A percentile compares a stretch with the other conserved stretches of the same genome.
These are phyloP conservation scores for Phytophthora pini DNA, from an alignment of 352 stramenopile species.

Conservation along the genomic window DNA sequence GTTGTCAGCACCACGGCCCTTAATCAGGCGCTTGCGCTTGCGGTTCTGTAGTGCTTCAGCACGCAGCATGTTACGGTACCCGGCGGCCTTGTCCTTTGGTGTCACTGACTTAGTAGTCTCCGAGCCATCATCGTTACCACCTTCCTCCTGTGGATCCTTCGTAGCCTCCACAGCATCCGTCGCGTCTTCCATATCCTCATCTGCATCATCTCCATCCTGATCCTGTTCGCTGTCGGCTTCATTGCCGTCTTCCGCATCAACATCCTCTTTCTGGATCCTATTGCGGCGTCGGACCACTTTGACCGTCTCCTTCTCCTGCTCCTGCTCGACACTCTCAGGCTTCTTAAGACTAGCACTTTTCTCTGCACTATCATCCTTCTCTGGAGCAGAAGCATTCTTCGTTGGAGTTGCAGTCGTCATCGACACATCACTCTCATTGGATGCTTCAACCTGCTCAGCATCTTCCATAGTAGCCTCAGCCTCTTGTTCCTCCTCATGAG, in stretches of 20 bases:
- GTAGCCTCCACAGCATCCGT: constrained; percentile 22
- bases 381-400: background rate
- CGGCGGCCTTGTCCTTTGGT: constrained; percentile 66
- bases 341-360: background rate
- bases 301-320: constrained; percentile 26
- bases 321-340: constrained; percentile 9
- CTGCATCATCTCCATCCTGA: constrained; percentile 40
- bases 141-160: constrained; percentile 8
- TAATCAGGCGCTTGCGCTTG: constrained; percentile 63
- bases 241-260: constrained; percentile 58
- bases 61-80: constrained; percentile 68
- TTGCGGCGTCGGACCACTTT: constrained; percentile 48
- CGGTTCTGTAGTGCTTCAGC: constrained; percentile 61
- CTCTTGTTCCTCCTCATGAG: constrained; percentile 18
- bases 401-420: background rate
- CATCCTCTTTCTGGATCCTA: constrained; percentile 45
- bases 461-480: constrained; percentile 5
- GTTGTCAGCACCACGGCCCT: constrained; percentile 45
- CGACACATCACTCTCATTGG: background rate
- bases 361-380: background rate
- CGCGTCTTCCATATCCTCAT: constrained; percentile 22
- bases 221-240: constrained; percentile 71
- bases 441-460: background rate
- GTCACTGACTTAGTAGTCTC: constrained; percentile 20
- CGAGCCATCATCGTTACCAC: constrained; percentile 4